A percentile compares a stretch with the other conserved stretches of the same genome.
phyloP scores from a whole-genome alignment of 345 rosid species.

The Theobroma cacao region DNA sequence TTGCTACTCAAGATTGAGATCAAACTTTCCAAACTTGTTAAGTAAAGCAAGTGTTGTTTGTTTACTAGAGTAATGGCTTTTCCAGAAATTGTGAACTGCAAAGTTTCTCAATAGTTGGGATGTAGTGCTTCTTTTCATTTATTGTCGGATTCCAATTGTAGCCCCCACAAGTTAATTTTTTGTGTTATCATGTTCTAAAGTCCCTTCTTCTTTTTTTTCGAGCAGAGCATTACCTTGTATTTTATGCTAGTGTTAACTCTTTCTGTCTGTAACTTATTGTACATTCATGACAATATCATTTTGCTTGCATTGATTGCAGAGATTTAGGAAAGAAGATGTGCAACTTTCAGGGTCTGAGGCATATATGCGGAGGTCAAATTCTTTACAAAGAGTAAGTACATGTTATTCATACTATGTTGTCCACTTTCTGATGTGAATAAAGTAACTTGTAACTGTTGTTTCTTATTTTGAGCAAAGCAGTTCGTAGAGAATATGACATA shows the following conservation, averaged over 20 bases:
- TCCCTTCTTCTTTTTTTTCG: too few relatives aligned
- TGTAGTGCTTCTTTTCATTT: not conserved
- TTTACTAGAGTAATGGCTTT: not conserved
- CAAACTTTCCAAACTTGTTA: not conserved
- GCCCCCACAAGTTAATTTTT: not conserved
- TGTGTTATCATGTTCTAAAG: not conserved
- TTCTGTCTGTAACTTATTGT: not conserved
- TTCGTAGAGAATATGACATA: not conserved
- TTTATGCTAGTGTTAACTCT: not conserved
- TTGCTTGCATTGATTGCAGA: slow-evolving; percentile 44
- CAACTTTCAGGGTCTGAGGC: slow-evolving; percentile 87
- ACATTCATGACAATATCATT: not conserved
- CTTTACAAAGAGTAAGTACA: slow-evolving; percentile 70
- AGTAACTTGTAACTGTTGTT: not conserved
- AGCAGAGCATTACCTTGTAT: not conserved
- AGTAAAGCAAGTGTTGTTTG: not conserved
- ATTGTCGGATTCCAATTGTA: not conserved
- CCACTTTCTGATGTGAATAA: not conserved
- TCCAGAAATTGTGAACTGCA: not conserved
- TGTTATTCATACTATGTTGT: not conserved
- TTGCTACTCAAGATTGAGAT: not conserved
- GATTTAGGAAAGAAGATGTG: slow-evolving; percentile 90
- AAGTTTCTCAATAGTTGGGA: not conserved
- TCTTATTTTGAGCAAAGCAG: not conserved
- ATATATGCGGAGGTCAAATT: slow-evolving; percentile 71